Evolutionary conservation across 2,329 filamentous ascomycete genomes (phyloP).

Genomic region (Lasiodiplodia sp.): DNA sequence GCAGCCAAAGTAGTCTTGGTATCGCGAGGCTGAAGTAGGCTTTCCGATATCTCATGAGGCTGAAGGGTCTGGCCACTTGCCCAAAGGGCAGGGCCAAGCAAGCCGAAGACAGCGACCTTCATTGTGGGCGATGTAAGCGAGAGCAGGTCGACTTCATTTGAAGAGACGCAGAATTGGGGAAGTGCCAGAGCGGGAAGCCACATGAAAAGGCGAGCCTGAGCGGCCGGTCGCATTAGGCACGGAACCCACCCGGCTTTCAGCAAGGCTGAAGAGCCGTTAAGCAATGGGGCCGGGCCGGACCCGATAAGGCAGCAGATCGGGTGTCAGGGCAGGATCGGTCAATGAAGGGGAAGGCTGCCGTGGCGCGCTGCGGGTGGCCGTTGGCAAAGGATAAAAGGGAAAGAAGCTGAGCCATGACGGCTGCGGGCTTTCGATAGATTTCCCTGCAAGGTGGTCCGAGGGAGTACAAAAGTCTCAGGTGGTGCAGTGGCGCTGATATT

Average conservation of each 20-base stretch:
- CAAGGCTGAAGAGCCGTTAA: conserved; percentile 1
- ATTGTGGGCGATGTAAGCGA: neutral
- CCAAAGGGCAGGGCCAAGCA: neutral
- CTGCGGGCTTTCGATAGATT: conserved; percentile 22
- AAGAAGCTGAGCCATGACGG: neutral
- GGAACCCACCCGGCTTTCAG: neutral
- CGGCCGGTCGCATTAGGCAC: conserved; percentile 9
- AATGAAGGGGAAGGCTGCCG: neutral
- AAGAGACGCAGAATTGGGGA: neutral
- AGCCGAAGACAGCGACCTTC: neutral
- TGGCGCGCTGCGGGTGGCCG: neutral
- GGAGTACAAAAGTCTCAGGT: conserved; percentile 14
- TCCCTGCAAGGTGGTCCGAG: conserved; percentile 9
- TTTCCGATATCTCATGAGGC: neutral
- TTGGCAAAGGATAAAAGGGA: neutral
- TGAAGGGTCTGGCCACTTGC: neutral
- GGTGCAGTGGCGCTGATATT: neutral
- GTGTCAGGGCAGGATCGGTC: neutral
- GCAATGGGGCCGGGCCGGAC: neutral
- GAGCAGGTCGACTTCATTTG: conserved; percentile 1
- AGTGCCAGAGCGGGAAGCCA: neutral
- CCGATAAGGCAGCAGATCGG: neutral
- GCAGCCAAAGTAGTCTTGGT: neutral
- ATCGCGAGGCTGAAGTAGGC: conserved; percentile 11
- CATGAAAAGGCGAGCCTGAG: neutral